Percentiles rank a stretch among this genome's conserved stretches.
These are phyloP conservation scores for Aureobasidium sp. DNA, from an alignment of 2,329 filamentous ascomycete genomes.

Conservation along the genomic window DNA sequence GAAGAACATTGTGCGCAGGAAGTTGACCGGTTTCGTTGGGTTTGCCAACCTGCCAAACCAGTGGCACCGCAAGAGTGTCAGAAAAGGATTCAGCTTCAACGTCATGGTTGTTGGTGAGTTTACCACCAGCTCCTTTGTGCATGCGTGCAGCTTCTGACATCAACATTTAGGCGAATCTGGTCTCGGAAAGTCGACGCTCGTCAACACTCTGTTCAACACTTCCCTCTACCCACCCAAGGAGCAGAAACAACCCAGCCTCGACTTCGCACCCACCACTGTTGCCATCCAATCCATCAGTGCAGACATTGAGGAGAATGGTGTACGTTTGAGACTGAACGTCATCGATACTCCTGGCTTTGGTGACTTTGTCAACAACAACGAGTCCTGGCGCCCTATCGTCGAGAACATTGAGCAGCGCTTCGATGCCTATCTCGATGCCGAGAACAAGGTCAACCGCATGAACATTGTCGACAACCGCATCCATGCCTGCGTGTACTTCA, in stretches of 20 bases:
- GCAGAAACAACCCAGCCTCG: constrained; percentile 91
- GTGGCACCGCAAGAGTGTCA: constrained; percentile 99
- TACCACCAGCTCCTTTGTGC: background rate
- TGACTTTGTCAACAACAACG: constrained; percentile 99
- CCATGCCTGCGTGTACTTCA: constrained; percentile 98
- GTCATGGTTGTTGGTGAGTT: constrained; percentile 98
- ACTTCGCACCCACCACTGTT: constrained; percentile 86
- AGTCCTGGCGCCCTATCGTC: constrained; percentile 97
- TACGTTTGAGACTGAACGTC: constrained; percentile 89
- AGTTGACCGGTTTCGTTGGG: constrained; percentile 95
- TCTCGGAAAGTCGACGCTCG: constrained; percentile 95
- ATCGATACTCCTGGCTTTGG: constrained; percentile 97
- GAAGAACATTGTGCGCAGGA: constrained; percentile 95
- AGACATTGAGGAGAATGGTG: constrained; percentile 91
- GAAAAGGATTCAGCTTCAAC: constrained; percentile 99
- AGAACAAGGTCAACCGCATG: constrained; percentile 99
- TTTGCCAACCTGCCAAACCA: constrained; percentile 99
- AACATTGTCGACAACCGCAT: constrained; percentile 99
- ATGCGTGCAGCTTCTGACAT: background rate
- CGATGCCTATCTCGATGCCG: constrained; percentile 94
- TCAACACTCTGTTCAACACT: constrained; percentile 99
- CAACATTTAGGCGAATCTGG: constrained; percentile 77
- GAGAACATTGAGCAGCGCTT: constrained; percentile 99
- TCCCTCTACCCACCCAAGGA: constrained; percentile 98
- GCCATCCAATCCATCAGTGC: constrained; percentile 47